A percentile compares a stretch with the other conserved stretches of the same genome.
Evolutionary conservation across 2,329 filamentous ascomycete species (phyloP).

Genomic region (Moelleriella libera): DNA sequence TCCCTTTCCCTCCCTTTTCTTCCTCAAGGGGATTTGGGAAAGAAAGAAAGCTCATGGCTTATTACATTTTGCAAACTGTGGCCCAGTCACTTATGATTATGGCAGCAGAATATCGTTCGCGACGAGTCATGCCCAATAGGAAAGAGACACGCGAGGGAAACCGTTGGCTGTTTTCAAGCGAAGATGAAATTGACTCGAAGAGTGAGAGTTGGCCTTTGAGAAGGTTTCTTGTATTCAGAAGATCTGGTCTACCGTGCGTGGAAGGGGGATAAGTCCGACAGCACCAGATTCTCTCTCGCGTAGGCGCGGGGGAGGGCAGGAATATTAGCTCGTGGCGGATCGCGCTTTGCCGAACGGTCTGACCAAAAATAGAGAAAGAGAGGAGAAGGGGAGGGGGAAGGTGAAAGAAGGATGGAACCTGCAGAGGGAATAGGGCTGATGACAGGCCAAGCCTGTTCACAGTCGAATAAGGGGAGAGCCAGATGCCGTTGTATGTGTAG

Average conservation of each 20-base stretch:
- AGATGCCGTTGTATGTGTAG: too few relatives aligned
- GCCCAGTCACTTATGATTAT: constrained; percentile 4
- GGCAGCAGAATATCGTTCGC: constrained; percentile 4
- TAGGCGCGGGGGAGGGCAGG: too few relatives aligned
- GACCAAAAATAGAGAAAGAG: too few relatives aligned
- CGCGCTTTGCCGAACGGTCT: too few relatives aligned
- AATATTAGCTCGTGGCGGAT: too few relatives aligned
- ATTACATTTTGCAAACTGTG: constrained; percentile 5
- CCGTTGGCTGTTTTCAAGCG: too few relatives aligned
- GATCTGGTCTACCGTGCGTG: background rate
- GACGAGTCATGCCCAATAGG: constrained; percentile 5
- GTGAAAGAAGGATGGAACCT: too few relatives aligned
- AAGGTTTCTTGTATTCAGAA: background rate
- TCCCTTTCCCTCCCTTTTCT: background rate
- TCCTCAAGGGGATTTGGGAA: background rate
- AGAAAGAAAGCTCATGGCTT: background rate
- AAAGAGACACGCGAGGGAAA: background rate
- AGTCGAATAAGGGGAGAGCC: background rate
- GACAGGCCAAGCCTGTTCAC: background rate
- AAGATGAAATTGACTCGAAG: background rate
- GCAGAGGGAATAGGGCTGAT: background rate
- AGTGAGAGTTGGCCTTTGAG: background rate
- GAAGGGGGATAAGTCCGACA: background rate
- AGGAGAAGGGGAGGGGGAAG: too few relatives aligned
- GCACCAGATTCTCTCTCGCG: too few relatives aligned